Base-by-base conservation (phyloP, 345 rosid genomes). In the Angophora floribunda region DNA sequence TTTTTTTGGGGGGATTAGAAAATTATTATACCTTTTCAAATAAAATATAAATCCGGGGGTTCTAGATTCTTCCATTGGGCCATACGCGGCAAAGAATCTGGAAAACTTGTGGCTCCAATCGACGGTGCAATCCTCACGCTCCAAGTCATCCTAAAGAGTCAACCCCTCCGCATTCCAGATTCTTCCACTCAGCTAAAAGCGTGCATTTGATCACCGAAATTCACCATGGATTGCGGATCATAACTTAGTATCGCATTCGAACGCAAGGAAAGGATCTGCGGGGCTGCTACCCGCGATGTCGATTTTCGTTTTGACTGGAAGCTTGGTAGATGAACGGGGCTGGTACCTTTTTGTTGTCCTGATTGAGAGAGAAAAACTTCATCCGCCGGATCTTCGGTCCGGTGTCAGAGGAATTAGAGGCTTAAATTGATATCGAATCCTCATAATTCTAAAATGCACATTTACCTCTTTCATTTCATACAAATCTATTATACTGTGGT, bases 401-500 rank as follows among this genome's bases (percentile, higher is more conserved):
- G 30, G 65, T 13, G 13, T 12, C 26, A 0, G 67, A 61, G 15
- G 67, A 26, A 26, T 30, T 14, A 1, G 26, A 5, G 6, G 30
- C 28, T 7, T 61, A 6, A 61, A 61, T 11, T 28, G 16, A 28
- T 5, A 13, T 12, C 61, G 8, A 12, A 28, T 55, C 61, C 30
- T 61, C 15, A 5, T 6, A 61, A 7, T 61, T 3, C 30, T 12
- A 14, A 13, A 61, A 12, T 61, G 30, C 30, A 11, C 67, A 61
- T 61, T 61, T 26, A 30, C 67, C 67, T 3, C 7, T 5, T 28
- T 61, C 67, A 61, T 12, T 61, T 59, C 9, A 4, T 36, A 36
- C 16, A 32, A 32, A 67, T 4, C 2, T 16, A 16, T 16, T 36
- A 32, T 2, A 13, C 0, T 8, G 0, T 0, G 4, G 0, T 32